These are phyloP conservation scores for Lentithecium fluviatile DNA, from an alignment of 495 filamentous ascomycete genomes.

Conservation along the genomic window DNA sequence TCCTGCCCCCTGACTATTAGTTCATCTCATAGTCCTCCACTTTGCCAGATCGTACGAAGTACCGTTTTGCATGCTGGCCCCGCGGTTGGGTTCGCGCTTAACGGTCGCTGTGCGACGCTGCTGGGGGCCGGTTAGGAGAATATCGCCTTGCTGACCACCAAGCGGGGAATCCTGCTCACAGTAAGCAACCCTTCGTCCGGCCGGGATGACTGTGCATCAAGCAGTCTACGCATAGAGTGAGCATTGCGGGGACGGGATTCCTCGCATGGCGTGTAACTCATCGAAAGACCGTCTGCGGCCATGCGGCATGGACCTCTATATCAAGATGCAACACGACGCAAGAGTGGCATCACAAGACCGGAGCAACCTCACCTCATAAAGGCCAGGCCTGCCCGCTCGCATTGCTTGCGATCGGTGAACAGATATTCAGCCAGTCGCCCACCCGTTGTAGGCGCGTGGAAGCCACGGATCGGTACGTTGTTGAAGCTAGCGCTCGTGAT, in stretches of 20 bases:
- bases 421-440: too few relatives aligned
- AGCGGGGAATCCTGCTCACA: constrained; percentile 15
- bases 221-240: too few relatives aligned
- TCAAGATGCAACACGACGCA: constrained; percentile 12
- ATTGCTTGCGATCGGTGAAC: constrained; percentile 1
- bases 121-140: background rate
- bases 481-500: too few relatives aligned
- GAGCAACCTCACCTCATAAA: background rate
- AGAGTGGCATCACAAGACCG: constrained; percentile 19
- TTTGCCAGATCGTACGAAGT: constrained; percentile 9
- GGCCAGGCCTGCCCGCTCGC: constrained; percentile 5
- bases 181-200: constrained; percentile 17
- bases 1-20: background rate
- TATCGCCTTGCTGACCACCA: constrained; percentile 13
- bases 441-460: too few relatives aligned
- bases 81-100: constrained; percentile 7
- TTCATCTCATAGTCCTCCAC: constrained; percentile 5
- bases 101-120: constrained; percentile 5
- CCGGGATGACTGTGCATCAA: constrained; percentile 4
- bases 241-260: background rate
- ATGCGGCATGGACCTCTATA: constrained; percentile 15
- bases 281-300: constrained; percentile 9
- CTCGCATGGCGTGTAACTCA: constrained; percentile 13
- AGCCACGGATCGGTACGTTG: too few relatives aligned
- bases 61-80: constrained; percentile 12